A percentile compares a stretch with the other conserved stretches of the same genome.
phyloP scores from a whole-genome alignment of 2,329 filamentous ascomycete genomes.

The Aurifilum marmelostoma region DNA sequence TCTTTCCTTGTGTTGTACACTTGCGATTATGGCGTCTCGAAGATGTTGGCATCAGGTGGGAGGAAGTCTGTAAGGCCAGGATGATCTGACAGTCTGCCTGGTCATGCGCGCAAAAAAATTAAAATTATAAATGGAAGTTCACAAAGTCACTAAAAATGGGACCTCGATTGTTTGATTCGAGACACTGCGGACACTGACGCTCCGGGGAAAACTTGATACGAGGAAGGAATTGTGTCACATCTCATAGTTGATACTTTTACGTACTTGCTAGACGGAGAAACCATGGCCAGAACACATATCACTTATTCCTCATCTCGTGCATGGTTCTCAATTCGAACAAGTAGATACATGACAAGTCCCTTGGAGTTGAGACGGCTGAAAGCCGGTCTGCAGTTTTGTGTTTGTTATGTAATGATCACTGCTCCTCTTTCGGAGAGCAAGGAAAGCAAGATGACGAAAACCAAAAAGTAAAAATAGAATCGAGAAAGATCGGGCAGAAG shows the following conservation, averaged over 20 bases:
- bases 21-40: background rate
- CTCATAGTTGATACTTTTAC: background rate
- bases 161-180: background rate
- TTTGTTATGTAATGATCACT: too few species aligned
- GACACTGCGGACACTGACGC: background rate
- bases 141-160: background rate
- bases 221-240: background rate
- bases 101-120: background rate
- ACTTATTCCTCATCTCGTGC: background rate
- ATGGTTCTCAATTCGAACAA: background rate
- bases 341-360: background rate
- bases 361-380: background rate
- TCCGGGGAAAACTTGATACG: too few species aligned
- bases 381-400: background rate
- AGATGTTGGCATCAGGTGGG: background rate
- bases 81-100: too few species aligned
- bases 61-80: background rate
- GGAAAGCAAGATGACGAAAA: too few species aligned
- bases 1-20: background rate
- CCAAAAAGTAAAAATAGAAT: background rate
- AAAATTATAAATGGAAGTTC: too few species aligned
- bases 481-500: too few species aligned
- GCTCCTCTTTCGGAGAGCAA: too few species aligned
- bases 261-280: background rate
- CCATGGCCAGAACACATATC: background rate